Evolutionary conservation across 2,329 filamentous ascomycete species (phyloP).

Genomic region (Eutypa lata): DNA sequence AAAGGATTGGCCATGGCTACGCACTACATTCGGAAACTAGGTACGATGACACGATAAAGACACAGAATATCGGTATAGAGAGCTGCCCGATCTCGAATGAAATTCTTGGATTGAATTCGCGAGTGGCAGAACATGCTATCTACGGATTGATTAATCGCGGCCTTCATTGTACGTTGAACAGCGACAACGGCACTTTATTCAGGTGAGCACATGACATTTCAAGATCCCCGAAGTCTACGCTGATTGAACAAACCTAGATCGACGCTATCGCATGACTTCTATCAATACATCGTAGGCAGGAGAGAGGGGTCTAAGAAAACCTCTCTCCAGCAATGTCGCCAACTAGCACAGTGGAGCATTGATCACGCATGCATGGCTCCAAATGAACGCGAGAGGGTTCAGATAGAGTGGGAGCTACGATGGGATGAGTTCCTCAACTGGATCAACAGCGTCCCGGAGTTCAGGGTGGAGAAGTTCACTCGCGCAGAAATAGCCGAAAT

Average conservation of each 20-base stretch:
- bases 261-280: constrained; percentile 72
- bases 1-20: constrained; percentile 73
- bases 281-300: constrained; percentile 70
- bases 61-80: constrained; percentile 66
- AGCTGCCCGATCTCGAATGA: constrained; percentile 77
- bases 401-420: constrained; percentile 45
- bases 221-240: not conserved
- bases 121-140: constrained; percentile 63
- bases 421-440: constrained; percentile 59
- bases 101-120: constrained; percentile 65
- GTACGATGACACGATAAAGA: constrained; percentile 64
- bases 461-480: constrained; percentile 6
- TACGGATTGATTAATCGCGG: constrained; percentile 68
- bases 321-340: constrained; percentile 68
- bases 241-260: constrained; percentile 45
- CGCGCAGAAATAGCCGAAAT: constrained; percentile 1
- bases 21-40: constrained; percentile 62
- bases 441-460: constrained; percentile 36
- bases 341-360: constrained; percentile 62
- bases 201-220: constrained; percentile 41
- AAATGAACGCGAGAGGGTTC: constrained; percentile 35
- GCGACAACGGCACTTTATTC: constrained; percentile 73
- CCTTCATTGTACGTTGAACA: constrained; percentile 70
- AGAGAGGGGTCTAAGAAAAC: constrained; percentile 63
- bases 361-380: constrained; percentile 54